Conservation (phyloP, 2,329 filamentous ascomycete genomes). For the Fusarium acutatum region DNA sequence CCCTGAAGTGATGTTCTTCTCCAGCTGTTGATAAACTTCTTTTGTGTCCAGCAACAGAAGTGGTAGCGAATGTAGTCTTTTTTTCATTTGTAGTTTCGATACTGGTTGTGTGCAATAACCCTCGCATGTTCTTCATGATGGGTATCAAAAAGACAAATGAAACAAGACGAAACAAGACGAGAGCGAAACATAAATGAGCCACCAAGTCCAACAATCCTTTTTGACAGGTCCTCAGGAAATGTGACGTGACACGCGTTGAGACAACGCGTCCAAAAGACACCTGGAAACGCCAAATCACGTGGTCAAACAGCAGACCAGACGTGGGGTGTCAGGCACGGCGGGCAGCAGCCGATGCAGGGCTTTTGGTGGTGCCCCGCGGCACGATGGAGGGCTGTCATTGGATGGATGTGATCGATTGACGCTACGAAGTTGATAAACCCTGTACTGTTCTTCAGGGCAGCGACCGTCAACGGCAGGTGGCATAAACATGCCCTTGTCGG, state of each 20-base stretch:
- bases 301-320: constrained; percentile 41
- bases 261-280: constrained; percentile 8
- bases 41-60: constrained; percentile 59
- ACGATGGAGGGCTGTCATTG: constrained; percentile 32
- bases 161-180: not conserved
- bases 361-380: constrained; percentile 44
- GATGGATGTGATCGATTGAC: not conserved
- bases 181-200: not conserved
- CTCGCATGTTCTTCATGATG: constrained; percentile 52
- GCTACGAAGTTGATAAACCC: constrained; percentile 23
- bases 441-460: constrained; percentile 36
- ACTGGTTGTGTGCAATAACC: constrained; percentile 60
- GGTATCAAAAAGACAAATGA: not conserved
- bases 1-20: constrained; percentile 2
- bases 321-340: constrained; percentile 37
- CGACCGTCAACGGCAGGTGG: constrained; percentile 26
- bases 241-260: constrained; percentile 17
- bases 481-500: constrained; percentile 30
- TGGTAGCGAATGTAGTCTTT: constrained; percentile 50
- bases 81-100: constrained; percentile 56
- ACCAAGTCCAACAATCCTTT: not conserved
- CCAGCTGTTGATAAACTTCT: constrained; percentile 46
- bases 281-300: constrained; percentile 16
- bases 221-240: not conserved
- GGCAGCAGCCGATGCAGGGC: constrained; percentile 47